Evolutionary conservation across 495 filamentous ascomycete genomes (phyloP).

Genomic region (Aspergillus conjunctus): DNA sequence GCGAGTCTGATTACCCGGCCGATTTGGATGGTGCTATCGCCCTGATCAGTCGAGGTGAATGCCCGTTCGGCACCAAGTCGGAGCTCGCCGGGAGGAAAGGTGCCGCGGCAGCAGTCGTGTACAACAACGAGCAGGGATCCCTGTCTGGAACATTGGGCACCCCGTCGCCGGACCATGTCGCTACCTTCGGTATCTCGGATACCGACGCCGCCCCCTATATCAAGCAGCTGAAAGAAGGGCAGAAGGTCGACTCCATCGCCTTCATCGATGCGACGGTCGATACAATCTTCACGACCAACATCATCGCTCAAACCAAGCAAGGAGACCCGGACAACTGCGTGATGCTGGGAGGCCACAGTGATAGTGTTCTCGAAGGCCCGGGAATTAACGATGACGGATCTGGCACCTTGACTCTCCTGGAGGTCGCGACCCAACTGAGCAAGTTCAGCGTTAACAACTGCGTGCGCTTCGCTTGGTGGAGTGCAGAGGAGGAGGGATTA

Average conservation of each 20-base stretch:
- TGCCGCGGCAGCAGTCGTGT: slow-evolving; percentile 62
- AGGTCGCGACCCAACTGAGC: slow-evolving; percentile 60
- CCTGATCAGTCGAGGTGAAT: slow-evolving; percentile 58
- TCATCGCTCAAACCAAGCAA: slow-evolving; percentile 62
- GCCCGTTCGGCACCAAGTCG: slow-evolving; percentile 63
- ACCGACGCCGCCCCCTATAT: slow-evolving; percentile 51
- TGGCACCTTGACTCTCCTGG: slow-evolving; percentile 63
- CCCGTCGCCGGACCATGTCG: slow-evolving; percentile 54
- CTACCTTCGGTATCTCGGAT: slow-evolving; percentile 59
- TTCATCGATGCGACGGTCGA: slow-evolving; percentile 55
- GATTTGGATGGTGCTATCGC: slow-evolving; percentile 53
- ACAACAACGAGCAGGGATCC: slow-evolving; percentile 54
- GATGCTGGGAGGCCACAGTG: slow-evolving; percentile 64
- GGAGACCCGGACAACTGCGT: slow-evolving; percentile 65
- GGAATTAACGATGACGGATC: slow-evolving; percentile 72
- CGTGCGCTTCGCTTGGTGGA: slow-evolving; percentile 70
- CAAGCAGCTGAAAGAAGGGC: slow-evolving; percentile 46
- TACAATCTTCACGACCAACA: slow-evolving; percentile 56
- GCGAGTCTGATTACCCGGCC: slow-evolving; percentile 48
- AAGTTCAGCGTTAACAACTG: slow-evolving; percentile 62
- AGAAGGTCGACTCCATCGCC: slow-evolving; percentile 52
- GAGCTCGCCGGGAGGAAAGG: slow-evolving; percentile 57
- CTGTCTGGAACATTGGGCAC: slow-evolving; percentile 56
- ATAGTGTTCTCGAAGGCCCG: slow-evolving; percentile 61
- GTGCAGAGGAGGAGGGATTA: slow-evolving; percentile 64